Base-by-base conservation (phyloP, 176 grass and related monocot genomes). In the Elaeis guineensis region DNA sequence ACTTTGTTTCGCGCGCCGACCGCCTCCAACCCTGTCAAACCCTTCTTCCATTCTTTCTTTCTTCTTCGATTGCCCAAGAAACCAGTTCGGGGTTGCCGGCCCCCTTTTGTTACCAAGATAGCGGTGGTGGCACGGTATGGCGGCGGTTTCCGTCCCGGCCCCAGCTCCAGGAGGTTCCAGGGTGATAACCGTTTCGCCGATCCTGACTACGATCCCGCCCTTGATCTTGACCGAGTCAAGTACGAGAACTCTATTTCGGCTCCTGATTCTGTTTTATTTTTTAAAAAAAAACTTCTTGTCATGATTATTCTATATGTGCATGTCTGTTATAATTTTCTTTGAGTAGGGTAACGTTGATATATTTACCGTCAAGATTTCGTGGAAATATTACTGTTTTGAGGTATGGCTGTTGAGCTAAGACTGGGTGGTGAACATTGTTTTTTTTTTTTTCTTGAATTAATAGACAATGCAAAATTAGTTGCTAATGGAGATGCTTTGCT, bases 141-240 rank as follows among this genome's bases (percentile, higher is more conserved):
- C 57, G 61, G 78, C 63, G 70, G 78, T 9, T 55, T 25, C 25
- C 57, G 75, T 16, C 72, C 59, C 4, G 44, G 52, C 14, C 50
- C 51, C 17, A 65, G 59, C n/a, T 57, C 56, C 4, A 59, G 55
- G 6, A 62, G 64, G 3, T 5, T 17, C 6, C 19, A 25, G 8
- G 25, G 63, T 23, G 77, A 80, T 32, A 56, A 19, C 21, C 65
- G 69, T 26, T 17, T 49, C 25, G 48, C 82, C 19, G 78, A 91
- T 21, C 61, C 49, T 2, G 87, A 82, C 44, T 78, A 80, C 52
- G 92, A 97, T 69, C 72, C 87, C 5, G 58, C 87, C 54, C 84
- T 97, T 58, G 87, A 97, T 72, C 85, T 97, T 52, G 87, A 88
- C 1, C 82, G 56, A 44, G 64, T 97, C 59, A 49, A 85, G 92